A percentile compares a stretch with the other conserved stretches of the same genome.
Conservation (phyloP, 2,329 filamentous ascomycete species). For the Claviceps capensis region DNA sequence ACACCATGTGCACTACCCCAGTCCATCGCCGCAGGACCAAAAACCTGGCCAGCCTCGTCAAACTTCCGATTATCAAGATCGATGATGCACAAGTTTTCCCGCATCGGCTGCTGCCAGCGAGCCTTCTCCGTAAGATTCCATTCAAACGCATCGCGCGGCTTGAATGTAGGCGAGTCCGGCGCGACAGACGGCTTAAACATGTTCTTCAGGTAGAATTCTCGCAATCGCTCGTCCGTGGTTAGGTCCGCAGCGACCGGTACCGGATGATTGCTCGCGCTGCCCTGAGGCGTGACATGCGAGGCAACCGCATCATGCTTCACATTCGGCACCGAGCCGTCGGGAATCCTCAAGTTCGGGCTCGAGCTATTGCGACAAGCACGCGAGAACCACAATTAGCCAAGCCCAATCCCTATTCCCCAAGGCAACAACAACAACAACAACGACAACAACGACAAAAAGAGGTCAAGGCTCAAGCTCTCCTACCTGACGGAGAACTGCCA, state of each 20-base stretch:
- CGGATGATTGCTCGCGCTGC: neutral
- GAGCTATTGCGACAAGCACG: neutral
- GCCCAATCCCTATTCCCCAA: no score
- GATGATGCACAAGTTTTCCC: conserved; percentile 29
- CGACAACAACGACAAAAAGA: neutral
- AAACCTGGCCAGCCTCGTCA: conserved; percentile 21
- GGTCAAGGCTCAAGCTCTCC: neutral
- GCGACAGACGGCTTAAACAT: conserved; percentile 17
- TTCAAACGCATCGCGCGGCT: conserved; percentile 19
- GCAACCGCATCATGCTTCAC: neutral
- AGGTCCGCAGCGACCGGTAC: no score
- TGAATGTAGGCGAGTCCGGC: conserved; percentile 15
- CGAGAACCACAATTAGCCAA: neutral
- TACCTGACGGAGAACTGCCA: conserved; percentile 13
- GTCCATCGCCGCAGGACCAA: conserved; percentile 19
- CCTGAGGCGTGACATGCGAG: neutral
- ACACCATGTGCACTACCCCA: conserved; percentile 21
- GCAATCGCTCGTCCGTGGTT: conserved; percentile 9
- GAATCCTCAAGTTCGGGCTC: neutral
- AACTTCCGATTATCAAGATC: conserved; percentile 30
- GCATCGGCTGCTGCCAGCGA: conserved; percentile 20
- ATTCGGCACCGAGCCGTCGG: neutral
- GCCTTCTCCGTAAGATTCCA: conserved; percentile 15
- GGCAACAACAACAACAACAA: no score
- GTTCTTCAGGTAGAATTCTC: conserved; percentile 19